Conservation (phyloP, 371 early-diverging fungal species). For the Sporodiniella umbellata region DNA sequence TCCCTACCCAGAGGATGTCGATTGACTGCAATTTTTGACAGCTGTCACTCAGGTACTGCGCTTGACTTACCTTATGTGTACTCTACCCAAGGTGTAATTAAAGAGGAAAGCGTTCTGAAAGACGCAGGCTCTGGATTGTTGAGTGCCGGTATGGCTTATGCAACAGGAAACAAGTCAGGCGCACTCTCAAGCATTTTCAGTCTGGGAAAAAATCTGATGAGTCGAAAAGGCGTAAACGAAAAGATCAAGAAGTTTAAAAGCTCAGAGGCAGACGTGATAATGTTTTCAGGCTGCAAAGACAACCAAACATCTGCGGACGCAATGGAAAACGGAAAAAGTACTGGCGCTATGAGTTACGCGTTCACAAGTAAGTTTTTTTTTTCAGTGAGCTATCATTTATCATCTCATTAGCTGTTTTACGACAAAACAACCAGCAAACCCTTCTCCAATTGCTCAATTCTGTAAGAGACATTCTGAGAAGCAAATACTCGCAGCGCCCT, state of each 20-base stretch:
- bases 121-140: constrained; percentile 41
- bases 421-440: constrained; percentile 58
- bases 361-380: constrained; percentile 41
- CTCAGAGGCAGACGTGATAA: constrained; percentile 70
- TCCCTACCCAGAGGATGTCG: constrained; percentile 79
- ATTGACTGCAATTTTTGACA: constrained; percentile 81
- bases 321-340: constrained; percentile 51
- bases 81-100: constrained; percentile 61
- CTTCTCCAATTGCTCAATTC: constrained; percentile 73
- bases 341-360: constrained; percentile 87
- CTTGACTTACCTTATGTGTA: constrained; percentile 84
- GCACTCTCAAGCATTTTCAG: constrained; percentile 38
- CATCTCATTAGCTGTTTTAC: constrained; percentile 37
- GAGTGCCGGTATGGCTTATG: constrained; percentile 49
- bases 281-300: constrained; percentile 88
- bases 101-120: constrained; percentile 39
- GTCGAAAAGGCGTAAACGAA: constrained; percentile 30
- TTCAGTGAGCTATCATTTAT: background rate
- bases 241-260: constrained; percentile 47
- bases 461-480: constrained; percentile 62
- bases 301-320: constrained; percentile 87
- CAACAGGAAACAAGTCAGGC: constrained; percentile 34
- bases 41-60: constrained; percentile 79
- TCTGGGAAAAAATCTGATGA: constrained; percentile 39
- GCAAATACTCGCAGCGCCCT: constrained; percentile 78